Evolutionary conservation across 441 rosid genomes (phyloP).

Genomic region (Isatis lusitanica): DNA sequence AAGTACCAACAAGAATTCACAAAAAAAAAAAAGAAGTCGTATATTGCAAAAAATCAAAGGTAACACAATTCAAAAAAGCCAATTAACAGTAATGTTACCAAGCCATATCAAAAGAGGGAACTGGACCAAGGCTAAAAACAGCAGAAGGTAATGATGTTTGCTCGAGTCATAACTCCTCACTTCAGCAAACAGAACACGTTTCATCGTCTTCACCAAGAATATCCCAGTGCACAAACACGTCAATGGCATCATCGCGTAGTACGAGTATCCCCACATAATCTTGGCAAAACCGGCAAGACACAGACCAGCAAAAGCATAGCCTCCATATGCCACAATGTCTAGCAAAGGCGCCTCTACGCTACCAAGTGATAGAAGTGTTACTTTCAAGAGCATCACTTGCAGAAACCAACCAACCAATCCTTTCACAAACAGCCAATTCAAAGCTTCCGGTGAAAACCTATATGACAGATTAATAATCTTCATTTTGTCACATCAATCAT

Average conservation of each 20-base stretch:
- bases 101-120: conserved; percentile 84
- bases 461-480: neutral
- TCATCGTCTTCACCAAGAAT: conserved; percentile 91
- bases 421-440: conserved; percentile 84
- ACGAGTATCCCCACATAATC: conserved; percentile 63
- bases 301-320: conserved; percentile 70
- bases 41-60: neutral
- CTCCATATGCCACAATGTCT: conserved; percentile 88
- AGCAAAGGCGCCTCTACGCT: conserved; percentile 80
- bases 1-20: conserved; percentile 17
- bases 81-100: conserved; percentile 77
- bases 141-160: conserved; percentile 72
- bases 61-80: conserved; percentile 54
- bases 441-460: conserved; percentile 89
- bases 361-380: conserved; percentile 70
- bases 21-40: neutral
- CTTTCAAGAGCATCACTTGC: conserved; percentile 74
- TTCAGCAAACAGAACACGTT: conserved; percentile 80
- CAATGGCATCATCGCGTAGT: conserved; percentile 77
- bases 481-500: neutral
- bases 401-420: conserved; percentile 88
- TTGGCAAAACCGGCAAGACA: conserved; percentile 61
- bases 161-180: conserved; percentile 72
- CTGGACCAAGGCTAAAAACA: conserved; percentile 78
- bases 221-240: conserved; percentile 77